These are phyloP conservation scores for Pseudogymnoascus sp. DNA, from an alignment of 2,329 filamentous ascomycete genomes.

Conservation along the genomic window DNA sequence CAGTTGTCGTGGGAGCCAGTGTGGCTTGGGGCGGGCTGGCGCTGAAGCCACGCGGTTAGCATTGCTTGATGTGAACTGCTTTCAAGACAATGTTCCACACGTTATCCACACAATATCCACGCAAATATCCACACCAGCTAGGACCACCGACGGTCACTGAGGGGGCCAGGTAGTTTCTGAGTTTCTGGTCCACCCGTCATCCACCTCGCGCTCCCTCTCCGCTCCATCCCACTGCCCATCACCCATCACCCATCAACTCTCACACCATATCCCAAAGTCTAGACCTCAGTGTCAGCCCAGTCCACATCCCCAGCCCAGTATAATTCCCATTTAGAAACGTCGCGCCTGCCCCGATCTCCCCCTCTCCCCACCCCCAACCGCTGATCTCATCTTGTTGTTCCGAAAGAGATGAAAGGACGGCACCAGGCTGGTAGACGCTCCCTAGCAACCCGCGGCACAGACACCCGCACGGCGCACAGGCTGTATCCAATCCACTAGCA, in stretches of 20 bases:
- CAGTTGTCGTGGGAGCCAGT: not conserved
- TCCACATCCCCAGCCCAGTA: not conserved
- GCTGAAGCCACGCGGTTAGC: slow-evolving; percentile 2
- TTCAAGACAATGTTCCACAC: not conserved
- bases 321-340: slow-evolving; percentile 3
- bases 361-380: not conserved
- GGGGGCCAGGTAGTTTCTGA: not conserved
- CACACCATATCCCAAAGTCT: not conserved
- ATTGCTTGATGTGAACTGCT: not conserved
- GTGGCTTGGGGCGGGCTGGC: not conserved
- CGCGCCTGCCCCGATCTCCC: not conserved
- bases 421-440: not conserved
- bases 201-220: not conserved
- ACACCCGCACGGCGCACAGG: not conserved
- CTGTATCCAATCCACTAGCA: not conserved
- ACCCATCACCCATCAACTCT: not conserved
- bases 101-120: not conserved
- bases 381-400: not conserved
- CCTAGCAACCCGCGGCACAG: not conserved
- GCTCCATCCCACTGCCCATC: not conserved
- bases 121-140: not conserved
- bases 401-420: not conserved
- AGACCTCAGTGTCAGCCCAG: slow-evolving; percentile 4
- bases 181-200: not conserved
- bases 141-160: not conserved